Base-by-base conservation (phyloP, 1,284 basidiomycete species). In the Gymnopus androsaceus region DNA sequence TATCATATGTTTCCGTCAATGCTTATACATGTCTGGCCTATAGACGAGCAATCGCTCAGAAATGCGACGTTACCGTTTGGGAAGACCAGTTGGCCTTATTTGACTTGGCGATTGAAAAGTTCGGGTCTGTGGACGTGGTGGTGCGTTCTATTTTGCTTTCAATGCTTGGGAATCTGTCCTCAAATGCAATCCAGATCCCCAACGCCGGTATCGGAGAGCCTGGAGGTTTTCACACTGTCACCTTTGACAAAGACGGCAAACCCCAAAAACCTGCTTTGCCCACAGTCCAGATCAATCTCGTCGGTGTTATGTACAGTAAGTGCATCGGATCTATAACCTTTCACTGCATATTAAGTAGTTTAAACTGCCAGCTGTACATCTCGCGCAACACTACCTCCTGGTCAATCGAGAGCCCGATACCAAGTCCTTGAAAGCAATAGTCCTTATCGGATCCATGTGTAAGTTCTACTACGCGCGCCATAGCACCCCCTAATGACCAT, bases 371-470 rank as follows among this genome's bases (percentile, higher is more conserved):
- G 80, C 80, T 14, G 66, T 72, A 2, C 75, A 81, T 59, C 68
- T 85, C 28, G 80, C 79, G 5, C 62, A 76, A 21, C 75, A 83
- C 61, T 83, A 83, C 62, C 66, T 85, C n/a, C 66, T 64, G 37
- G 59, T 74, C n/a, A n/a, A n/a, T 8, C 74, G 75, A 40, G 69
- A 59, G 44, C 51, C 63, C 27, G 62, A 65, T 33, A 68, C 67
- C 27, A 40, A 19, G 11, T 69, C 72, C 34, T 64, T 80, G 37
- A 83, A 83, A 61, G 67, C 81, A 4, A 61, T 85, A 33, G 69
- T 84, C 31, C 66, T 85, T 21, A 72, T 84, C 34, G 83, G 82
- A 8, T 84, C 82, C 7, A 77, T 84, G 67, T 76, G 81, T 79
- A 56, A 30, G 72, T 63, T n/a, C n/a, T n/a, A n/a, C n/a, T n/a